A percentile compares a stretch with the other conserved stretches of the same genome.
Conservation (phyloP, 169 alveolate species). For the Plasmodium blacklocki region DNA sequence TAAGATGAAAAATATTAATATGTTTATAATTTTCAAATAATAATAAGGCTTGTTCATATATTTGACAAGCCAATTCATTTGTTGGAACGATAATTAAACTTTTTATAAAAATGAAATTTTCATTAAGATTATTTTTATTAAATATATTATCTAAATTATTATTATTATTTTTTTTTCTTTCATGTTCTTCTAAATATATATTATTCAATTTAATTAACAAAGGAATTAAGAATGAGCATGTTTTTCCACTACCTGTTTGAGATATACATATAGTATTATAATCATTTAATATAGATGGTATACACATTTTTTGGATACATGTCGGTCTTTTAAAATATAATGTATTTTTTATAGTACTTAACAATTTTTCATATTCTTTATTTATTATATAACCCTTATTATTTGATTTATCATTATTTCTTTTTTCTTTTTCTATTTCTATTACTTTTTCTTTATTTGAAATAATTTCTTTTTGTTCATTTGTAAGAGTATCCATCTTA, state of each 20-base stretch:
- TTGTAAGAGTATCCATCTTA: not conserved
- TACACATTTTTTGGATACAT: slow-evolving; percentile 67
- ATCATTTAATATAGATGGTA: slow-evolving; percentile 82
- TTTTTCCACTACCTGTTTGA: slow-evolving; percentile 88
- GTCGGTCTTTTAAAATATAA: slow-evolving; percentile 53
- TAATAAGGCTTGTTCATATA: slow-evolving; percentile 49
- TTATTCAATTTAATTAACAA: slow-evolving; percentile 44
- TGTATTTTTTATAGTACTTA: slow-evolving; percentile 34
- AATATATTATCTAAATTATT: not conserved
- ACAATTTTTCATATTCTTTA: slow-evolving; percentile 24
- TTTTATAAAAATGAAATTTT: not conserved
- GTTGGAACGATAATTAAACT: slow-evolving; percentile 70
- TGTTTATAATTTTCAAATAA: slow-evolving; percentile 38
- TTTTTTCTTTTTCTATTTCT: not conserved
- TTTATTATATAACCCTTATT: not conserved
- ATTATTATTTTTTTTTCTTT: not conserved
- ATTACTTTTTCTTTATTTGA: not conserved
- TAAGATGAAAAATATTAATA: slow-evolving; percentile 11
- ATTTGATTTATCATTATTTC: not conserved
- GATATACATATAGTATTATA: slow-evolving; percentile 83
- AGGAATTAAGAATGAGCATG: slow-evolving; percentile 85
- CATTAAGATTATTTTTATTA: not conserved
- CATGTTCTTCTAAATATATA: not conserved
- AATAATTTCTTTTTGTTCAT: not conserved
- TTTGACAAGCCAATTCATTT: slow-evolving; percentile 50